Evolutionary conservation across 306 rosid species (phyloP).

Genomic region (Oxytropis ochrocephala): DNA sequence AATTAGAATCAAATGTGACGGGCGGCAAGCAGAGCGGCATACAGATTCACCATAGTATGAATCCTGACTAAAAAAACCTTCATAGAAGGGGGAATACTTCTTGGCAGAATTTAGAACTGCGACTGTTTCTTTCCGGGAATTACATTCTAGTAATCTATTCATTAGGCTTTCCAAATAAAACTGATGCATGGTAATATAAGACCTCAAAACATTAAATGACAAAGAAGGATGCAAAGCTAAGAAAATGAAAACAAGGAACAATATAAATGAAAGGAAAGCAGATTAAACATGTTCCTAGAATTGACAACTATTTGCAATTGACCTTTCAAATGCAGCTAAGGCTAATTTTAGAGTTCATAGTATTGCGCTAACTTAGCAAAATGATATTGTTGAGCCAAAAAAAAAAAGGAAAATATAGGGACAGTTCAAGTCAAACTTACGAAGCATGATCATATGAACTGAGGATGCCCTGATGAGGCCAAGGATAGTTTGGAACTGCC

Average conservation of each 20-base stretch:
- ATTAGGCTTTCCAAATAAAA: not conserved
- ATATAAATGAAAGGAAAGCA: not conserved
- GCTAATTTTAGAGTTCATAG: not conserved
- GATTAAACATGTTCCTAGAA: not conserved
- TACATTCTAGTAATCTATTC: not conserved
- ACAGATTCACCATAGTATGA: not conserved
- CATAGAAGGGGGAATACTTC: not conserved
- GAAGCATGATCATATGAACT: conserved; percentile 98
- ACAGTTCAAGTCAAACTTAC: conserved; percentile 41
- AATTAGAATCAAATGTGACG: not conserved
- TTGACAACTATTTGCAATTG: not conserved
- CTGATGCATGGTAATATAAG: not conserved
- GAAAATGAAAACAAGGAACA: not conserved
- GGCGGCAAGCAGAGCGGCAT: not conserved
- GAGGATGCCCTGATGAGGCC: conserved; percentile 98
- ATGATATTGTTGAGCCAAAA: not conserved
- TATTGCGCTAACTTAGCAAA: not conserved
- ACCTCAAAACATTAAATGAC: not conserved
- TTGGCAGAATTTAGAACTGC: not conserved
- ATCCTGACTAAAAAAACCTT: not conserved
- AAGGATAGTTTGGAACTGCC: conserved; percentile 82
- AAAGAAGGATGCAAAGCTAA: not conserved
- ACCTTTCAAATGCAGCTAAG: not conserved
- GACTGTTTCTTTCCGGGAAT: not conserved
- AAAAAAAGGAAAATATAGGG: not conserved